Base-by-base conservation (phyloP, 2,329 filamentous ascomycete genomes). In the Sphaerulina populicola region DNA sequence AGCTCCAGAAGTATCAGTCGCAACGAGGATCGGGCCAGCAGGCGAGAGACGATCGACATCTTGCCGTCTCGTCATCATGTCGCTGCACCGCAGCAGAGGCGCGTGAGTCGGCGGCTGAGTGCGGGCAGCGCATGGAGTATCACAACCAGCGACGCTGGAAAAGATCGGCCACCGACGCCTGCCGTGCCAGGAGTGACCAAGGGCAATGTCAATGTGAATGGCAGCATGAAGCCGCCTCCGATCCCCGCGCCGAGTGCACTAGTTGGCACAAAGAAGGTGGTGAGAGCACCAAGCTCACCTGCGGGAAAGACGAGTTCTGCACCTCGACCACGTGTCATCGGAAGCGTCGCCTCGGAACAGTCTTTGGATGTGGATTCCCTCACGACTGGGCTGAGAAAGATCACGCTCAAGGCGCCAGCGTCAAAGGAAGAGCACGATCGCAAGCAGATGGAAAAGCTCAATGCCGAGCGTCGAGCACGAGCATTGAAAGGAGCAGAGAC, bases 401-500 rank as follows among this genome's bases (percentile, higher is more conserved):
- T 83, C 49, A 81, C 78, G 18, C 62, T 83, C 43, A 81, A 79
- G 55, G 69, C 82, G 46, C 58, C 54, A 36, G 77, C 77, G 0
- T 72, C 77, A 0, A 73, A 73, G 18, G 78, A 81, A 60, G 78
- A 81, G 60, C 72, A 81, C 53, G 76, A 79, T 42, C 61, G 61
- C 3, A 65, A 62, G 48, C 55, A 62, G 37, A 62, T 57, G 43
- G 66, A 67, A 27, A 72, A 71, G 6, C 67, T 75, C 18, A 74
- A 78, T 60, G 71, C 62, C n/a, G 66, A 73, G 45, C 54, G 64
- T 10, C 36, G 61, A 36, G 63, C 62, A 9, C 55, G 63, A 43
- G 64, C 63, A 2, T 40, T 65, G 38, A 67, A 66, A 47, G 65
- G 60, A 1, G 65, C 62, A 4, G 65, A 67, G 57, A 65, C 63